phyloP scores from a whole-genome alignment of 306 rosid genomes.

The Sphenostylis stenocarpa region DNA sequence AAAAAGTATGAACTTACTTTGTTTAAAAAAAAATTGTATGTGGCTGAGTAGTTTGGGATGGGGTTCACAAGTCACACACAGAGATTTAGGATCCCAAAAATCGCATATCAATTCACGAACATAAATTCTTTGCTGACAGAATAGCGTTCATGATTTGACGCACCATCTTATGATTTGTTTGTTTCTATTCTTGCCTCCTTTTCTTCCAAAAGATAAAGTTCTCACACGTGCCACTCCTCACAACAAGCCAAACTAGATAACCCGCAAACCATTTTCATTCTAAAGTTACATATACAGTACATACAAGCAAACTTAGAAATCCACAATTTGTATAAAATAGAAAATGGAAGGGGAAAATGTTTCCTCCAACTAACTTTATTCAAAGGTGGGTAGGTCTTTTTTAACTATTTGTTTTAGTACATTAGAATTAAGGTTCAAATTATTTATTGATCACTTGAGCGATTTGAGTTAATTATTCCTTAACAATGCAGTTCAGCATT shows the following conservation, averaged over 20 bases:
- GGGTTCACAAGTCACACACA: background rate
- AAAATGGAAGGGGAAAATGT: background rate
- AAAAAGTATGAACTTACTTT: no score
- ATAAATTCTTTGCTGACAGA: constrained; percentile 27
- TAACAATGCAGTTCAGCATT: background rate
- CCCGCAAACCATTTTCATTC: background rate
- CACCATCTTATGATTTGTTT: constrained; percentile 37
- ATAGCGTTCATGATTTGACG: constrained; percentile 31
- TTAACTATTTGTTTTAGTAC: no score
- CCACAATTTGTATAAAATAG: background rate
- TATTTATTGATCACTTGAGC: no score
- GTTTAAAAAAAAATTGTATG: no score
- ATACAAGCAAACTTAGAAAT: background rate
- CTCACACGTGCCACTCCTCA: constrained; percentile 20
- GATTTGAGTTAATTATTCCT: background rate
- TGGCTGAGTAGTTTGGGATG: background rate
- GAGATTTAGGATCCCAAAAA: constrained; percentile 5
- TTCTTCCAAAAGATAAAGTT: background rate
- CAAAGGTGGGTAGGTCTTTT: no score
- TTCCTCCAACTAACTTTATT: background rate
- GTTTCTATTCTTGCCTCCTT: background rate
- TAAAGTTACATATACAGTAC: background rate
- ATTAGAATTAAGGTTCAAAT: no score
- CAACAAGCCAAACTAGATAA: constrained; percentile 22
- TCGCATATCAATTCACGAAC: constrained; percentile 37